phyloP scores from a whole-genome alignment of 163 green algal genomes.

The Chlamydomonas reinhardtii region DNA sequence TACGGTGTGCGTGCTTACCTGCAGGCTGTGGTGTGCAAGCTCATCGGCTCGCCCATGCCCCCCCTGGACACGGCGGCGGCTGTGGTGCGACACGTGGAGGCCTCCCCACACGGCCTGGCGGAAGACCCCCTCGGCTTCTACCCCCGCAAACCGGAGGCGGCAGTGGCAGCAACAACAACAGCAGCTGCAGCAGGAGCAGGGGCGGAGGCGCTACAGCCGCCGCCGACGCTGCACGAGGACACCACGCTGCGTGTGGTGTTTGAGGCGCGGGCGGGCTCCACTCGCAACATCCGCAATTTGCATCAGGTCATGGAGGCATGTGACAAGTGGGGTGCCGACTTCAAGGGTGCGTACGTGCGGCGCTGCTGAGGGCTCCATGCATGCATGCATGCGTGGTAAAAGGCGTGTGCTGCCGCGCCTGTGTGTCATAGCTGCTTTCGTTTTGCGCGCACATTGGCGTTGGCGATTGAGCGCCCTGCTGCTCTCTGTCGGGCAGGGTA shows the following conservation, averaged over 20 bases:
- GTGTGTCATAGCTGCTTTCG: too few species aligned
- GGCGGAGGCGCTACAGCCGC: background rate
- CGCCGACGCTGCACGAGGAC: background rate
- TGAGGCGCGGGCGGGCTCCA: background rate
- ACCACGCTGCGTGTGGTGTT: slow-evolving; percentile 22
- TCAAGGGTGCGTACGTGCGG: background rate
- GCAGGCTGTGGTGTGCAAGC: slow-evolving; percentile 32
- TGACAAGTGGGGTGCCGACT: background rate
- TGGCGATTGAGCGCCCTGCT: too few species aligned
- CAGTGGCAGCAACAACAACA: too few species aligned
- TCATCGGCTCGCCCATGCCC: background rate
- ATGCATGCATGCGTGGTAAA: too few species aligned
- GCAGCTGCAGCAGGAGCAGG: too few species aligned
- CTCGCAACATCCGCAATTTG: slow-evolving; percentile 19
- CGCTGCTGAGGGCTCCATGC: too few species aligned
- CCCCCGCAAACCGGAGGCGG: too few species aligned
- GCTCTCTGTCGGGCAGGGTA: too few species aligned
- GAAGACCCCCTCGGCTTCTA: slow-evolving; percentile 16
- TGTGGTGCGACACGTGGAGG: background rate
- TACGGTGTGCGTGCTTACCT: too few species aligned
- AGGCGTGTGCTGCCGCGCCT: background rate
- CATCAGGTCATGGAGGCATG: background rate
- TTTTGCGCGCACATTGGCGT: too few species aligned
- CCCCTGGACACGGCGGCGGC: background rate
- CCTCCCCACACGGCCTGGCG: background rate